These are phyloP conservation scores for Amaranthus hypochondriacus DNA, from an alignment of 148 eudicot genomes.

Conservation along the genomic window DNA sequence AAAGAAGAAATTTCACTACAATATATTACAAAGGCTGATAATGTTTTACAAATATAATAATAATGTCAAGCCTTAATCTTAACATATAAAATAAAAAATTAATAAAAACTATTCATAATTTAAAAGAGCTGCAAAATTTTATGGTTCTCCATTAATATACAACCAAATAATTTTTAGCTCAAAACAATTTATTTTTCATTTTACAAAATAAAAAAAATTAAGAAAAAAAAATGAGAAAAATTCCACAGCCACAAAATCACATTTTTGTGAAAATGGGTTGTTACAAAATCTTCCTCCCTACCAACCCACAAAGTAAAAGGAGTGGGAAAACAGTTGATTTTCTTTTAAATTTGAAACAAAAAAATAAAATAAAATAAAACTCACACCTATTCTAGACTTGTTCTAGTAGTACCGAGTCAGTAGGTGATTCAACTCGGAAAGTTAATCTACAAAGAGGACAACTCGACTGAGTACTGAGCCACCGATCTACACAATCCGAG, in stretches of 20 bases:
- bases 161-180: slow-evolving; percentile 12
- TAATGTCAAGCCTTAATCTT: background rate
- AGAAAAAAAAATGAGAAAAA: background rate
- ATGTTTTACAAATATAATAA: background rate
- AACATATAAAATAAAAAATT: background rate
- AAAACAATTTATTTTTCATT: slow-evolving; percentile 11
- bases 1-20: background rate
- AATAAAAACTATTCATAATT: background rate
- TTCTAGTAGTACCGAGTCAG: slow-evolving; percentile 18
- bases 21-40: too few species aligned
- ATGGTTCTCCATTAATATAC: slow-evolving; percentile 16
- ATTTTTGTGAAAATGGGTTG: slow-evolving; percentile 17
- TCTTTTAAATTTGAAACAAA: background rate
- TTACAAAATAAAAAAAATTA: background rate
- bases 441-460: slow-evolving; percentile 72
- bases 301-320: slow-evolving; percentile 9
- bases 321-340: background rate
- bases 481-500: slow-evolving; percentile 69
- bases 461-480: slow-evolving; percentile 56
- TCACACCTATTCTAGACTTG: background rate
- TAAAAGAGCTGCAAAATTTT: slow-evolving; percentile 19
- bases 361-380: background rate
- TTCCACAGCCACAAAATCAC: slow-evolving; percentile 13
- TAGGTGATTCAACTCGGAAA: slow-evolving; percentile 37
- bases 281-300: slow-evolving; percentile 13